Percentiles rank a stretch among this genome's conserved stretches.
These are phyloP conservation scores for Chimonanthus salicifolius DNA, from an alignment of 164 flowering plant genomes.

Conservation along the genomic window DNA sequence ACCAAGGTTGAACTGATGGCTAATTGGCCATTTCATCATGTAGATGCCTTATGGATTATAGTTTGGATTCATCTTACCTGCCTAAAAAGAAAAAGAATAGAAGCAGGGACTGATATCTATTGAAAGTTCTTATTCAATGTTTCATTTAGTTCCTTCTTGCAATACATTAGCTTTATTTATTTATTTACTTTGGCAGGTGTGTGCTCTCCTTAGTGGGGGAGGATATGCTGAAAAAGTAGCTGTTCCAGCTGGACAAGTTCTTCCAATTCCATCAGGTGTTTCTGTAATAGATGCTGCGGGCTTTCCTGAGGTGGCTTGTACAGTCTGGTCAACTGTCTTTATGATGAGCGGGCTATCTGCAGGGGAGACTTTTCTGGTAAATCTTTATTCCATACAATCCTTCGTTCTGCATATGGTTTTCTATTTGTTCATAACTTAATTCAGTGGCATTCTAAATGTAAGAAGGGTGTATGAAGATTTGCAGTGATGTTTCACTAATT, in stretches of 20 bases:
- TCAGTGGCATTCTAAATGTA: neutral
- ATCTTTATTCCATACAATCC: neutral
- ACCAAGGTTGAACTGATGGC: too few species aligned
- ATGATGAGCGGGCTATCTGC: constrained; percentile 72
- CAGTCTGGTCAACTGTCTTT: constrained; percentile 96
- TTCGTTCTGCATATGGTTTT: neutral
- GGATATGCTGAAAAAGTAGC: constrained; percentile 97
- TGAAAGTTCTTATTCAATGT: too few species aligned
- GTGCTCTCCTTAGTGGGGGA: constrained; percentile 94
- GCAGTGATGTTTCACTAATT: neutral
- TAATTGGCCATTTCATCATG: too few species aligned
- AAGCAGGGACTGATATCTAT: too few species aligned
- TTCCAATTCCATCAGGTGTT: constrained; percentile 80
- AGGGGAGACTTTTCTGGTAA: constrained; percentile 86
- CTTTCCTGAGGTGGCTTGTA: constrained; percentile 95
- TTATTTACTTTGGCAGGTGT: constrained; percentile 45
- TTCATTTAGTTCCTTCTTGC: neutral
- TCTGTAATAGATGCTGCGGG: constrained; percentile 82
- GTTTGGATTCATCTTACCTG: too few species aligned
- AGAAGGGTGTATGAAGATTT: neutral
- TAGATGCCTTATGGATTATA: too few species aligned
- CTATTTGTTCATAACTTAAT: neutral
- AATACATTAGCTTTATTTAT: neutral
- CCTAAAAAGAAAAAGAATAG: too few species aligned
- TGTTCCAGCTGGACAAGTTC: constrained; percentile 80